Percentiles rank a stretch among this genome's conserved stretches.
Conservation (phyloP, 1,139 yeast species). For the Taphrina flavorubra region DNA sequence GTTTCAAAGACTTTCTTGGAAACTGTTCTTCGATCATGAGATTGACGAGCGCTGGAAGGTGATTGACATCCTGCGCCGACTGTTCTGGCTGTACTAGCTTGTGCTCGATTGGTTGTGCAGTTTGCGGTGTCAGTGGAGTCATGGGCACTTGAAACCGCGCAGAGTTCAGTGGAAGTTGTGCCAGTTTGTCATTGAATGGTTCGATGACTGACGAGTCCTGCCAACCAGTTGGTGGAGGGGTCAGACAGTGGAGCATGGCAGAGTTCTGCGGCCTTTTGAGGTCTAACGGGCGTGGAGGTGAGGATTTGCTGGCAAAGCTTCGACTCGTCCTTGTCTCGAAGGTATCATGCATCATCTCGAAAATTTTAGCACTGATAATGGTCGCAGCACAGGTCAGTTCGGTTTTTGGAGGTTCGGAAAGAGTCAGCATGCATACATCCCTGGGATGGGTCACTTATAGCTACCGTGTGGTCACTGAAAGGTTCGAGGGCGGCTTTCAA, state of each 20-base stretch:
- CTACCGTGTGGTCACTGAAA: no score
- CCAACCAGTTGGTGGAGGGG: conserved; percentile 15
- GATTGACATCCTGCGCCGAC: neutral
- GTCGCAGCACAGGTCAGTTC: neutral
- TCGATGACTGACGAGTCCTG: neutral
- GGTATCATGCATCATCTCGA: conserved; percentile 5
- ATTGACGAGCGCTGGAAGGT: neutral
- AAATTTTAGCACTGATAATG: neutral
- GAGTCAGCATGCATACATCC: no score
- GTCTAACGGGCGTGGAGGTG: conserved; percentile 11
- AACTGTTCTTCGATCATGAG: neutral
- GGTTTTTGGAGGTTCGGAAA: no score
- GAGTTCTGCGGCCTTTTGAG: neutral
- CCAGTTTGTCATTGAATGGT: conserved; percentile 7
- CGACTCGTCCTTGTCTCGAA: conserved; percentile 10
- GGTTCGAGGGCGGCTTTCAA: no score
- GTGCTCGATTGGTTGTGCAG: neutral
- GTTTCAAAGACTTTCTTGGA: neutral
- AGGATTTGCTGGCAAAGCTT: conserved; percentile 4
- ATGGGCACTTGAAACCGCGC: neutral
- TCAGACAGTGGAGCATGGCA: neutral
- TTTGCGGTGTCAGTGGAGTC: conserved; percentile 9
- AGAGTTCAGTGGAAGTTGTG: neutral
- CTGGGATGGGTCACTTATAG: no score
- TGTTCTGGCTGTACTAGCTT: neutral